Evolutionary conservation across 257 asterid species (phyloP).

Genomic region (Scutellaria barbata): DNA sequence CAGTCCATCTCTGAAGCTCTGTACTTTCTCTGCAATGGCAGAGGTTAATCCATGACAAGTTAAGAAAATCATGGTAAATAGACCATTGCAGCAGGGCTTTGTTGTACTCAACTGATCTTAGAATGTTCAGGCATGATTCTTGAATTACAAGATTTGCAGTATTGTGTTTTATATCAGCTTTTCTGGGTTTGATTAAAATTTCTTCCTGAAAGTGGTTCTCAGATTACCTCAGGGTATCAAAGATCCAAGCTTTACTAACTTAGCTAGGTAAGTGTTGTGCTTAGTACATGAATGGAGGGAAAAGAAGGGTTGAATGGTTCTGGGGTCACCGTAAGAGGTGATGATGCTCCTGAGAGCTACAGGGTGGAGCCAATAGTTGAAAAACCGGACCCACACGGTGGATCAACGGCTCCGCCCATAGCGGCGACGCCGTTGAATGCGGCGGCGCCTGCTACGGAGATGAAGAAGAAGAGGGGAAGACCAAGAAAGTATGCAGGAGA

Average conservation of each 20-base stretch:
- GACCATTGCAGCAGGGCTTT: conserved; percentile 42
- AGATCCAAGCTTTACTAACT: conserved; percentile 42
- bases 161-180: conserved; percentile 38
- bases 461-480: conserved; percentile 86
- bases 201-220: conserved; percentile 36
- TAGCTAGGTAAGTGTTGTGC: conserved; percentile 32
- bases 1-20: conserved; percentile 41
- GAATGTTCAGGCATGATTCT: conserved; percentile 42
- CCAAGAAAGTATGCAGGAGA: conserved; percentile 82
- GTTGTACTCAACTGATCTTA: conserved; percentile 52
- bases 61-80: conserved; percentile 40
- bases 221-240: conserved; percentile 31
- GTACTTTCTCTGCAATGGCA: conserved; percentile 55
- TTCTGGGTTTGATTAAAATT: conserved; percentile 28
- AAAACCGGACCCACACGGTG: conserved; percentile 47
- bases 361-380: conserved; percentile 63
- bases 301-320: conserved; percentile 63
- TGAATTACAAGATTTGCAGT: conserved; percentile 43
- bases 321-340: conserved; percentile 56
- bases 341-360: conserved; percentile 66
- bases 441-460: conserved; percentile 47
- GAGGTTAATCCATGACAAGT: conserved; percentile 41
- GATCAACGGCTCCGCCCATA: conserved; percentile 55
- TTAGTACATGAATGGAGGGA: conserved; percentile 78
- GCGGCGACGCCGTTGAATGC: conserved; percentile 43